Conservation (phyloP, 352 stramenopile genomes). For the Globisporangium paroecandrum region DNA sequence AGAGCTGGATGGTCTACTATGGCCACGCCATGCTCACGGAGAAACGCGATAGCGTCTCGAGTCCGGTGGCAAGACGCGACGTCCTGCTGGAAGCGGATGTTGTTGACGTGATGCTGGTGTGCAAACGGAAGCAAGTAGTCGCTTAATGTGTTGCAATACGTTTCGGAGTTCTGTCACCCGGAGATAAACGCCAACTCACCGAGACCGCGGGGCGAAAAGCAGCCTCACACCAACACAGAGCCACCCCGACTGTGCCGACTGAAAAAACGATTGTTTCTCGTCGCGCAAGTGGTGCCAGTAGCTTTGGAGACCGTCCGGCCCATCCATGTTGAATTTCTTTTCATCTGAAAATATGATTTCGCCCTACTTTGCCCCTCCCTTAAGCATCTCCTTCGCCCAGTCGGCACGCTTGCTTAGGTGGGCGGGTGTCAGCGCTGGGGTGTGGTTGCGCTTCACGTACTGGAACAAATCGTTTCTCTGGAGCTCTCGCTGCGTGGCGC, state of each 20-base stretch:
- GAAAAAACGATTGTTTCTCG: conserved; percentile 1
- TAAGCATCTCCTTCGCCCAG: conserved; percentile 1
- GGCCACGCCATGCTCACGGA: not conserved
- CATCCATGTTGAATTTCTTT: conserved; percentile 2
- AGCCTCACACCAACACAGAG: not conserved
- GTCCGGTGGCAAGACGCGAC: not conserved
- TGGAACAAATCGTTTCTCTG: not conserved
- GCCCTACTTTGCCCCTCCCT: not conserved
- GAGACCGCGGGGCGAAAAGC: not conserved
- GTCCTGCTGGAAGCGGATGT: not conserved
- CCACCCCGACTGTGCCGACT: not conserved
- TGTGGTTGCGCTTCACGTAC: conserved; percentile 2
- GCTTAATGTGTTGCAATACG: not conserved
- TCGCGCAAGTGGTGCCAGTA: not conserved
- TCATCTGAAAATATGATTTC: not conserved
- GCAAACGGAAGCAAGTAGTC: not conserved
- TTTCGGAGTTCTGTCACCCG: not conserved
- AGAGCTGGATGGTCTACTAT: no score
- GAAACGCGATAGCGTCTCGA: not conserved
- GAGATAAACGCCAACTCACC: not conserved
- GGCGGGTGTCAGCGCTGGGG: not conserved
- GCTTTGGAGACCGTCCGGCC: not conserved
- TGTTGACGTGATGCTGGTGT: not conserved
- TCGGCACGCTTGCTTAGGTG: not conserved
- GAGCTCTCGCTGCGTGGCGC: not conserved